A percentile compares a stretch with the other conserved stretches of the same genome.
phyloP scores from a whole-genome alignment of 2,329 filamentous ascomycete genomes.

The Cadophora sp. region DNA sequence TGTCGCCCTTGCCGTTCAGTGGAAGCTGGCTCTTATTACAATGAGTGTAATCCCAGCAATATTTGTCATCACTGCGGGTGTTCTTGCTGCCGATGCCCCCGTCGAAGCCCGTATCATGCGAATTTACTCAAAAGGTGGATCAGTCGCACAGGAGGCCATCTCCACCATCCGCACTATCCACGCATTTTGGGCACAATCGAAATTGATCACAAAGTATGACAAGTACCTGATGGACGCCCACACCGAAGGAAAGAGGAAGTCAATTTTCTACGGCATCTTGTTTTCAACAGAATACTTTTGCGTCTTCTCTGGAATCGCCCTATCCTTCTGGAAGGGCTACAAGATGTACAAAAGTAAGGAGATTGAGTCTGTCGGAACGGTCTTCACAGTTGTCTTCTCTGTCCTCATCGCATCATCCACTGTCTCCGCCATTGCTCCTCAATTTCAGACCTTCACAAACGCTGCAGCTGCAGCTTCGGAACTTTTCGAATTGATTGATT shows the following conservation, averaged over 20 bases:
- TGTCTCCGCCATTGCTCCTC: constrained; percentile 56
- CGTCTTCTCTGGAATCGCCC: constrained; percentile 54
- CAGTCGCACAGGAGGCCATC: constrained; percentile 57
- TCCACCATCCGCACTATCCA: constrained; percentile 57
- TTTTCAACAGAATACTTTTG: constrained; percentile 56
- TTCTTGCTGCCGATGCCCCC: constrained; percentile 52
- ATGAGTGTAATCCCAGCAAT: constrained; percentile 25
- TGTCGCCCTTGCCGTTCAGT: constrained; percentile 48
- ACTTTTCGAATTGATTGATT: constrained; percentile 56
- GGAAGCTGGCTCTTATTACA: constrained; percentile 47
- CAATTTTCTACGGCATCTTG: constrained; percentile 51
- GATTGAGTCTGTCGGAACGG: constrained; percentile 52
- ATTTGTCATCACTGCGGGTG: constrained; percentile 52
- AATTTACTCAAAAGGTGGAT: constrained; percentile 52
- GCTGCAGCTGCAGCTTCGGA: constrained; percentile 55
- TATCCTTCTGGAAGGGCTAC: constrained; percentile 61
- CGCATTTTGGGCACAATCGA: constrained; percentile 57
- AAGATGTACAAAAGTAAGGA: constrained; percentile 54
- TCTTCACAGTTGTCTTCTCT: constrained; percentile 58
- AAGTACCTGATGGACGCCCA: constrained; percentile 51
- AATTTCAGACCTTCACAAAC: constrained; percentile 54
- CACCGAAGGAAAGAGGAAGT: constrained; percentile 52
- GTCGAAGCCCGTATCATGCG: constrained; percentile 54
- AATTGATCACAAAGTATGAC: constrained; percentile 52
- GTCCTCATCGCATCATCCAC: constrained; percentile 55